Evolutionary conservation across 768 basidiomycete species (phyloP), one percentile per base, ranked within the genome.

Genomic region (Infundibulicybe gibba): DNA sequence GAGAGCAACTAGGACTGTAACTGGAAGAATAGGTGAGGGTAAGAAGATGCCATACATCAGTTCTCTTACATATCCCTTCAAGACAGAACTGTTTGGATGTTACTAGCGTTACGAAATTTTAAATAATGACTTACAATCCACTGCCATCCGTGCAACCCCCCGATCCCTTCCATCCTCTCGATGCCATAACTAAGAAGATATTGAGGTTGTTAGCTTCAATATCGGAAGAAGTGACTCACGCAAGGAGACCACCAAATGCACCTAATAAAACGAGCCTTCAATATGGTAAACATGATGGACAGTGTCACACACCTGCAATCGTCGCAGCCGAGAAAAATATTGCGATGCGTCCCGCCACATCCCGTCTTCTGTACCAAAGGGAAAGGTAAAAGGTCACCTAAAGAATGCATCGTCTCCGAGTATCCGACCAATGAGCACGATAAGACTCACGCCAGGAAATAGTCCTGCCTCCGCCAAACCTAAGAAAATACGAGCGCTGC

Each of bases 301-400:
- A 25, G 25, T 3, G 14, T 5, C 45, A n/a, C 51, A n/a, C 32
- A 58, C 73, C 81, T 14, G 80, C 75, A 32, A 77, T 56, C 2
- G 79, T 81, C 10, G 81, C 80, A 32, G 81, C 80, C 15, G 76
- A 76, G 59, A 83, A 83, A 68, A 85, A 84, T 32, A 85, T 67
- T 3, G 82, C 79, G 47, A 82, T 72, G 20, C 83, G 74, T 54
- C 63, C 65, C 14, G 77, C 80, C 38, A 81, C 74, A 54, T 85
- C 83, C 44, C 66, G 64, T 32, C 76, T 67, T 9, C 79, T 72
- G 56, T 87, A 80, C 82, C 83, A 85, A 41, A 79, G 59, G 10
- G 77, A 79, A 38, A 81, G 52, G 61, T 77, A 71, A 49, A 70
- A 72, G 0, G 66, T 67, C 41, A 71, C 60, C 70, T 70, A 25